Conservation (phyloP, 1,284 basidiomycete genomes). For the Cutaneotrichosporon cavernicola region DNA sequence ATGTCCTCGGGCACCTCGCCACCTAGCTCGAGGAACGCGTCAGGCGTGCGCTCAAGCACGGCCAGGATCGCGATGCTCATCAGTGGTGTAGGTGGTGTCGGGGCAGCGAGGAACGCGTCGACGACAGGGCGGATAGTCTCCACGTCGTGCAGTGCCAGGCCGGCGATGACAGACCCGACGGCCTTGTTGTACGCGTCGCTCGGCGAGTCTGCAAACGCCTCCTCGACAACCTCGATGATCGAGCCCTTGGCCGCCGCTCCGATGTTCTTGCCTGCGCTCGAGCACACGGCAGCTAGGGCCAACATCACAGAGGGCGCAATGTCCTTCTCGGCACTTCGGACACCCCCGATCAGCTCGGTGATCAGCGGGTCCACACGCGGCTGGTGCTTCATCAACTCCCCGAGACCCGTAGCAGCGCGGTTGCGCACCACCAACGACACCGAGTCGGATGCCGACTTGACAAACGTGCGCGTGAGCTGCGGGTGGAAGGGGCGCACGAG, state of each 20-base stretch:
- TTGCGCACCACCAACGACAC: conserved; percentile 75
- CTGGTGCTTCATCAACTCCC: conserved; percentile 88
- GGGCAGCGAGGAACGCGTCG: conserved; percentile 52
- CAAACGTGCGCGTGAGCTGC: conserved; percentile 92
- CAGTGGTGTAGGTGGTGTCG: conserved; percentile 50
- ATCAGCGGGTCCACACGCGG: conserved; percentile 66
- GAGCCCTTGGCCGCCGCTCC: conserved; percentile 71
- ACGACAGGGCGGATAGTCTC: conserved; percentile 68
- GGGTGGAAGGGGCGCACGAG: conserved; percentile 99
- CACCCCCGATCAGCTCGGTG: conserved; percentile 67
- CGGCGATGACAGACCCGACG: conserved; percentile 65
- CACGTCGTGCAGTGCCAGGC: conserved; percentile 63
- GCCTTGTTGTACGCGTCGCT: conserved; percentile 69
- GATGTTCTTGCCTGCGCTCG: conserved; percentile 70
- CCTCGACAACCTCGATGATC: conserved; percentile 71
- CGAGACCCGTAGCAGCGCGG: conserved; percentile 79
- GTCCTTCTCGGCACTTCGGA: conserved; percentile 64
- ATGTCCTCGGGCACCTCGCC: conserved; percentile 58
- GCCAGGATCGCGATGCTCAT: conserved; percentile 66
- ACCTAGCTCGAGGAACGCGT: conserved; percentile 67
- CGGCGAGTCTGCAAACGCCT: conserved; percentile 65
- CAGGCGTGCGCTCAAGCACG: conserved; percentile 59
- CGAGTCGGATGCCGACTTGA: conserved; percentile 85
- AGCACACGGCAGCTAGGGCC: conserved; percentile 75
- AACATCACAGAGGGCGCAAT: conserved; percentile 72